A percentile compares a stretch with the other conserved stretches of the same genome.
These are phyloP conservation scores for Saccharomycopsis guyanensis DNA, from an alignment of 805 yeast genomes.

Conservation along the genomic window DNA sequence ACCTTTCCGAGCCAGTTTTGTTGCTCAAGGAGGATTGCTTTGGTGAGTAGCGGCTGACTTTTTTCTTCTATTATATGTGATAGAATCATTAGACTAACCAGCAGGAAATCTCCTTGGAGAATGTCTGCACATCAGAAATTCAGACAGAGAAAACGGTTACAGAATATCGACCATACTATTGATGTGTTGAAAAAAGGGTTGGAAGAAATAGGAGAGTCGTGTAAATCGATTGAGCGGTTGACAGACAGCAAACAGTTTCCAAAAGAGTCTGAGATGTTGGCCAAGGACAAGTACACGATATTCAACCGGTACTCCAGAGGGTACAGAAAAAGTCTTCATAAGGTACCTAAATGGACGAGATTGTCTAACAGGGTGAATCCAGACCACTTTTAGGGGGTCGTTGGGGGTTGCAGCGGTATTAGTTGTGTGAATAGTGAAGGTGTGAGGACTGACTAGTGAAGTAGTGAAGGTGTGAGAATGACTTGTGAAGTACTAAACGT, in stretches of 20 bases:
- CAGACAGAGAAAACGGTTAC: constrained; percentile 79
- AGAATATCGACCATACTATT: constrained; percentile 71
- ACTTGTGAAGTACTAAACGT: too few species aligned
- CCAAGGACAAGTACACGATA: constrained; percentile 81
- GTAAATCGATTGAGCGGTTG: constrained; percentile 31
- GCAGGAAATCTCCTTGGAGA: constrained; percentile 67
- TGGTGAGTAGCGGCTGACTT: constrained; percentile 42
- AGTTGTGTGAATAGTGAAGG: too few species aligned
- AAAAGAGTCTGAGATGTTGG: constrained; percentile 69
- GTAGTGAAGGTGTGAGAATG: too few species aligned
- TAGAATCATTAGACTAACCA: constrained; percentile 8
- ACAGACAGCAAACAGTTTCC: constrained; percentile 47
- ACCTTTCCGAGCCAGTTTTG: constrained; percentile 55
- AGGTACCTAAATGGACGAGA: constrained; percentile 90
- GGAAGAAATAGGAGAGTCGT: constrained; percentile 27
- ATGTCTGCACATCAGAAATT: constrained; percentile 74
- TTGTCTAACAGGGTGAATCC: constrained; percentile 76
- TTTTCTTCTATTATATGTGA: constrained; percentile 1
- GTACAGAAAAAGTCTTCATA: constrained; percentile 83
- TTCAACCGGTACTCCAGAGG: constrained; percentile 66
- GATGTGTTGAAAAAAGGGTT: constrained; percentile 51
- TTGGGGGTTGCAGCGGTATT: too few species aligned
- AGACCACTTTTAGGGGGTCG: constrained; percentile 50
- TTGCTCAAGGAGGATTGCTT: constrained; percentile 62
- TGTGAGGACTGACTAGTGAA: too few species aligned